Evolutionary conservation across 2,329 filamentous ascomycete species (phyloP).

Genomic region (Aspergillus melleus): DNA sequence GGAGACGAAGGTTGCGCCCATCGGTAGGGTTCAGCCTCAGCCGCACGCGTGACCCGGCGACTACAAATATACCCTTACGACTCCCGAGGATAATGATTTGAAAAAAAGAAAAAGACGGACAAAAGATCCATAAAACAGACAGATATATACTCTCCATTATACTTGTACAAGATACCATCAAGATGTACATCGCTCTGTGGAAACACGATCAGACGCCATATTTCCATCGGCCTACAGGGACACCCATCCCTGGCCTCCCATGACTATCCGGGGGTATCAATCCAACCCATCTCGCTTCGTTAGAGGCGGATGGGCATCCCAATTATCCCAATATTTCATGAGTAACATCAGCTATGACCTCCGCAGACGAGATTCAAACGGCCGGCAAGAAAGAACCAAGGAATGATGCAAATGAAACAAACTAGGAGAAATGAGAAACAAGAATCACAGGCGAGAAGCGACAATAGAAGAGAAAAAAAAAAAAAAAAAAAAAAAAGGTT

Average conservation of each 20-base stretch:
- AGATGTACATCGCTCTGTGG: not conserved
- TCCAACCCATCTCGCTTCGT: not conserved
- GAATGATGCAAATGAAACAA: conserved; percentile 10
- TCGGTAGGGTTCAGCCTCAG: not conserved
- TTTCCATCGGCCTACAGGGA: not conserved
- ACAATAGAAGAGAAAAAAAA: conserved; percentile 11
- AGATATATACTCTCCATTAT: not conserved
- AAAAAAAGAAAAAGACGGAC: too few species aligned
- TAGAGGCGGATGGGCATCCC: conserved; percentile 1
- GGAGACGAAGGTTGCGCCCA: not conserved
- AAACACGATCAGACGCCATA: not conserved
- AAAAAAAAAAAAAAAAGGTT: conserved; percentile 3
- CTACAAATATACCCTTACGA: not conserved
- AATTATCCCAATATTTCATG: conserved; percentile 20
- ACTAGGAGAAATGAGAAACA: conserved; percentile 1
- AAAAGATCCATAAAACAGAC: not conserved
- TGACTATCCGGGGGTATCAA: not conserved
- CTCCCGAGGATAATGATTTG: too few species aligned
- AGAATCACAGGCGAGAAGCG: not conserved
- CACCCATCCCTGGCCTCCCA: not conserved
- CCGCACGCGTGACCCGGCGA: not conserved
- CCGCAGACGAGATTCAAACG: conserved; percentile 6
- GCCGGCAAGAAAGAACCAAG: conserved; percentile 13
- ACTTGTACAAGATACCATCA: not conserved
- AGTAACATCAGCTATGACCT: conserved; percentile 21